A percentile compares a stretch with the other conserved stretches of the same genome.
phyloP scores from a whole-genome alignment of 2,329 filamentous ascomycete species.

The Neofusicoccum cordaticola region DNA sequence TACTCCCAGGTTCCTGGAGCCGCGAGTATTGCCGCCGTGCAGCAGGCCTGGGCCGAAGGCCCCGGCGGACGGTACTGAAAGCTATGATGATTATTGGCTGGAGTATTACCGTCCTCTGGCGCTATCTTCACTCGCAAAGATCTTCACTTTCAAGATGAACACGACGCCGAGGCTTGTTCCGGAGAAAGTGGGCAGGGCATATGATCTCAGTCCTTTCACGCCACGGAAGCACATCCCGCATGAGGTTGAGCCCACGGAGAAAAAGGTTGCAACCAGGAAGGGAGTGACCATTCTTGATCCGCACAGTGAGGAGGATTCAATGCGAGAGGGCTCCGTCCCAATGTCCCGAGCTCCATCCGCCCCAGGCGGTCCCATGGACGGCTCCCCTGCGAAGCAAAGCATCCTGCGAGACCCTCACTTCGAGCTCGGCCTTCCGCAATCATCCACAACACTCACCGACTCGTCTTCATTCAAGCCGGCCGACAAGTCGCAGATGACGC shows the following conservation, averaged over 20 bases:
- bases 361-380: slow-evolving; percentile 25
- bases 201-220: slow-evolving; percentile 85
- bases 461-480: slow-evolving; percentile 48
- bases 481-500: slow-evolving; percentile 77
- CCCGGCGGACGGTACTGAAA: slow-evolving; percentile 42
- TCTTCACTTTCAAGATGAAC: slow-evolving; percentile 91
- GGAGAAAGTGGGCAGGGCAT: slow-evolving; percentile 68
- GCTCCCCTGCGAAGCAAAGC: slow-evolving; percentile 38
- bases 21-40: slow-evolving; percentile 57
- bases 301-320: slow-evolving; percentile 36
- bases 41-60: slow-evolving; percentile 29
- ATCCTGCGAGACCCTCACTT: slow-evolving; percentile 43
- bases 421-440: slow-evolving; percentile 27
- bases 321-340: background rate
- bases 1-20: slow-evolving; percentile 67
- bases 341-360: slow-evolving; percentile 20
- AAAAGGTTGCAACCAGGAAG: slow-evolving; percentile 59
- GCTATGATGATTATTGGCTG: slow-evolving; percentile 92
- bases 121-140: slow-evolving; percentile 84
- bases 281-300: slow-evolving; percentile 69
- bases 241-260: slow-evolving; percentile 50
- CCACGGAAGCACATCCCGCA: slow-evolving; percentile 53
- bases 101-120: slow-evolving; percentile 92
- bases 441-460: slow-evolving; percentile 24
- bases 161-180: slow-evolving; percentile 82